A percentile compares a stretch with the other conserved stretches of the same genome.
These are phyloP conservation scores for Globisporangium polare DNA, from an alignment of 352 stramenopile genomes.

Conservation along the genomic window DNA sequence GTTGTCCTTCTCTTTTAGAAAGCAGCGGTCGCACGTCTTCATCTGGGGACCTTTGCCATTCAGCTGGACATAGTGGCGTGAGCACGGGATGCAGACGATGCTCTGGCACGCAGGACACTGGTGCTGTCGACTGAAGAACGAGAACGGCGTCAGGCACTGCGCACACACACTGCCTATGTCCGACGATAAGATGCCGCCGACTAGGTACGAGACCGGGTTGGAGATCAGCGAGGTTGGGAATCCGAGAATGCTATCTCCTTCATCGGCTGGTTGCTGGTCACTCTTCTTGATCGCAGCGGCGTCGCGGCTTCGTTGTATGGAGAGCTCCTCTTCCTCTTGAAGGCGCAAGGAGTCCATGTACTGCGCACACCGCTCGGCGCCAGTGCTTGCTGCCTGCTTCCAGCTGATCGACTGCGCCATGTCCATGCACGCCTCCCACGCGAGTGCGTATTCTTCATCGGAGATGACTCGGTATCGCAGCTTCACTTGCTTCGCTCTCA, in stretches of 20 bases:
- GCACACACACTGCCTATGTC: conserved; percentile 29
- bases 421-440: conserved; percentile 58
- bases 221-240: conserved; percentile 50
- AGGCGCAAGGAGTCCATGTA: conserved; percentile 41
- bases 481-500: conserved; percentile 54
- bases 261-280: conserved; percentile 17
- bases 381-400: conserved; percentile 46
- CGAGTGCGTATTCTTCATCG: conserved; percentile 25
- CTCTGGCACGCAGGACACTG: conserved; percentile 46
- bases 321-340: conserved; percentile 45
- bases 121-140: conserved; percentile 68
- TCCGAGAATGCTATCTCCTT: conserved; percentile 33
- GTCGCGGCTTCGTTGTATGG: conserved; percentile 34
- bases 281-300: conserved; percentile 15
- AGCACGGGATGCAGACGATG: conserved; percentile 56
- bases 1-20: conserved; percentile 63
- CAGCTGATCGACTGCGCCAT: conserved; percentile 75
- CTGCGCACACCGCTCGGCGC: conserved; percentile 31
- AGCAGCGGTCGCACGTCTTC: conserved; percentile 73
- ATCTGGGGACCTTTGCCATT: conserved; percentile 34
- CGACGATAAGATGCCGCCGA: conserved; percentile 45
- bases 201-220: conserved; percentile 66
- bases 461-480: conserved; percentile 30
- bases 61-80: conserved; percentile 45
- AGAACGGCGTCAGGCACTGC: conserved; percentile 60